phyloP scores from a whole-genome alignment of 2,329 filamentous ascomycete genomes.

The Neocatenulostroma microsporum region DNA sequence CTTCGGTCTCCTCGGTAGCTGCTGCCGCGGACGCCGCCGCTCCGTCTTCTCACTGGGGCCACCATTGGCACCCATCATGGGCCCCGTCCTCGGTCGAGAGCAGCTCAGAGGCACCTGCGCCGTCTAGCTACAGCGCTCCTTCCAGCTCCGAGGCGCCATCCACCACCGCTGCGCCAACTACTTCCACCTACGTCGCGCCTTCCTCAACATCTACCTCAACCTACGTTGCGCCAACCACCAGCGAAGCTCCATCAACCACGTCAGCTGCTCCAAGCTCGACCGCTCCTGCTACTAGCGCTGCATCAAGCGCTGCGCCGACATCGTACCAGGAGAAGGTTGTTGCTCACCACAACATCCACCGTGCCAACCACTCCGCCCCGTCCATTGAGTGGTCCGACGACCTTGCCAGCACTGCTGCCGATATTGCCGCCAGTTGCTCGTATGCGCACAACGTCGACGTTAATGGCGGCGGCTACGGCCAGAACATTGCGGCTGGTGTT shows the following conservation, averaged over 20 bases:
- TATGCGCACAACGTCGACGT: constrained; percentile 64
- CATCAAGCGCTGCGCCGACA: constrained; percentile 11
- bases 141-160: constrained; percentile 4
- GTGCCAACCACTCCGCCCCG: constrained; percentile 66
- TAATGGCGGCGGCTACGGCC: constrained; percentile 64
- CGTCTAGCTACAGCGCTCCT: too few species aligned
- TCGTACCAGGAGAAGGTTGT: constrained; percentile 41
- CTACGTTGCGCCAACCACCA: constrained; percentile 8
- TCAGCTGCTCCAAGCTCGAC: constrained; percentile 3
- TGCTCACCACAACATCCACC: constrained; percentile 78
- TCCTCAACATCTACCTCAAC: constrained; percentile 6
- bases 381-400: constrained; percentile 58
- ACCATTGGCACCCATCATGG: too few species aligned
- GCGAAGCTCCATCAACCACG: constrained; percentile 7
- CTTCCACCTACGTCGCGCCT: background rate
- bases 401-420: constrained; percentile 56
- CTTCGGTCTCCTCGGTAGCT: background rate
- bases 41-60: constrained; percentile 6
- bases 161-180: background rate
- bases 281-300: constrained; percentile 5
- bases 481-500: constrained; percentile 77
- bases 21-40: constrained; percentile 9
- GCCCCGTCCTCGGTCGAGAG: too few species aligned
- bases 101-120: constrained; percentile 4
- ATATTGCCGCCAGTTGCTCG: constrained; percentile 58